Base-by-base conservation (phyloP, 2,329 filamentous ascomycete genomes). In the Colletotrichum navitas region DNA sequence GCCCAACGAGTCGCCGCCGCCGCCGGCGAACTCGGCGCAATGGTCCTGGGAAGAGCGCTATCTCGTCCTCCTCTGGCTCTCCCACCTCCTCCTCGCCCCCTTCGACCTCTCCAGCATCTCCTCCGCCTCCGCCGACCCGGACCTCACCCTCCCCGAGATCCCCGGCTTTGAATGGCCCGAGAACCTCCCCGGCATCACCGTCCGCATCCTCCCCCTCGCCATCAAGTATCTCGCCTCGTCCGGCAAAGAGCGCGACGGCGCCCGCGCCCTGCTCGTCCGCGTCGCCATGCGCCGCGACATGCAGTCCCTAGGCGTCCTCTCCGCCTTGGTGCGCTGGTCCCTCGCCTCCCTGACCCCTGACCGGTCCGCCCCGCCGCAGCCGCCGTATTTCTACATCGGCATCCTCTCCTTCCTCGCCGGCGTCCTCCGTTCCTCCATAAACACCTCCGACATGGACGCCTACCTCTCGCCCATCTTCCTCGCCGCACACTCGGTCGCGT, bases 21-120 rank as follows among this genome's bases (percentile, higher is more conserved):
- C n/a, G n/a, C 51, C 54, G 34, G 41, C 41, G 41, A 66, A 62
- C 45, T 12, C 32, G 29, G 52, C 49, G 7, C 68, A 76, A 32
- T 90, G 92, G 86, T 86, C 86, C 1, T 99, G 96, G 96, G 92
- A 97, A 79, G 93, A 98, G 80, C 88, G 93, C 65, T 98, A 98
- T 78, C 85, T 98, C 24, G 90, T 95, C 54, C 85, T 98, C 5
- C 85, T 97, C 12, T 99, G 96, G 96, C 88, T 95, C 39, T 93
- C 92, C 0, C 93, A 96, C 81, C 84, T 96, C 21, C 85, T 95
- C 69, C 87, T 95, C 41, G 94, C 94, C 1, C 96, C 96, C 0
- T 99, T 99, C 81, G 95, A 98, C 76, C 85, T 99, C 63, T 88
- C 91, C 2, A 94, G 93, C 2, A 95, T 99, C 72, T 98, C 95